Percentiles rank a stretch among this genome's conserved stretches.
Conservation (phyloP, 495 filamentous ascomycete species). For the Penicillium manginii region DNA sequence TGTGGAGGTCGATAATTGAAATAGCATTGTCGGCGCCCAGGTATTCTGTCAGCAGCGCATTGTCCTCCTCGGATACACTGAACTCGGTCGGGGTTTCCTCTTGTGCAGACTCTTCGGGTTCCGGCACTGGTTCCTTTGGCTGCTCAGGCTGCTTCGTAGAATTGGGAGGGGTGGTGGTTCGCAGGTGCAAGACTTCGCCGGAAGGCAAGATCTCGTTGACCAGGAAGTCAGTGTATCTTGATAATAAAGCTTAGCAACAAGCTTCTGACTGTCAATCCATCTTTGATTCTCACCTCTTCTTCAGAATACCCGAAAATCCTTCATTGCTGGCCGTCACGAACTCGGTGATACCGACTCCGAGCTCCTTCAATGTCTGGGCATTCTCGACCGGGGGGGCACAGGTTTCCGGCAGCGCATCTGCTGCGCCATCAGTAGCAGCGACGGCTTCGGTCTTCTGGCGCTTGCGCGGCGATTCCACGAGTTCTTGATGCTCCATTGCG, state of each 20-base stretch:
- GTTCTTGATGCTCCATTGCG: conserved; percentile 45
- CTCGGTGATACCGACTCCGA: conserved; percentile 58
- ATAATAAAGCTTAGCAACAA: conserved; percentile 1
- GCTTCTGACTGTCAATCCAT: not conserved
- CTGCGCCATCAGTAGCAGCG: conserved; percentile 19
- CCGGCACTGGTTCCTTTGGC: conserved; percentile 7
- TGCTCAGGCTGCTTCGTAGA: conserved; percentile 8
- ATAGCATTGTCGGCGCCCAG: conserved; percentile 47
- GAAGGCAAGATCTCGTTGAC: conserved; percentile 87
- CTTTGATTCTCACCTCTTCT: conserved; percentile 55
- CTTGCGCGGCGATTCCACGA: conserved; percentile 48
- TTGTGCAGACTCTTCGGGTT: conserved; percentile 16
- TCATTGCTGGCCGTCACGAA: conserved; percentile 53
- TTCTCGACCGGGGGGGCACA: conserved; percentile 19
- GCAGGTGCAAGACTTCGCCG: conserved; percentile 79
- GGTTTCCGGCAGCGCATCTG: conserved; percentile 17
- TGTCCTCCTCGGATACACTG: conserved; percentile 52
- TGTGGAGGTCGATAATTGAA: conserved; percentile 47
- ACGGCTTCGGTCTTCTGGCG: conserved; percentile 45
- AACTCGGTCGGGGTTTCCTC: conserved; percentile 25
- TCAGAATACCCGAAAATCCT: conserved; percentile 59
- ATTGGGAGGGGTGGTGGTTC: conserved; percentile 41
- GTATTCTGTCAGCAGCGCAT: conserved; percentile 43
- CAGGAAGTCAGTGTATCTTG: conserved; percentile 90
- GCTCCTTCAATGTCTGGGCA: conserved; percentile 47